Evolutionary conservation across 495 filamentous ascomycete genomes (phyloP), one percentile per base, ranked within the genome.

Genomic region (Apiosordaria backusii): DNA sequence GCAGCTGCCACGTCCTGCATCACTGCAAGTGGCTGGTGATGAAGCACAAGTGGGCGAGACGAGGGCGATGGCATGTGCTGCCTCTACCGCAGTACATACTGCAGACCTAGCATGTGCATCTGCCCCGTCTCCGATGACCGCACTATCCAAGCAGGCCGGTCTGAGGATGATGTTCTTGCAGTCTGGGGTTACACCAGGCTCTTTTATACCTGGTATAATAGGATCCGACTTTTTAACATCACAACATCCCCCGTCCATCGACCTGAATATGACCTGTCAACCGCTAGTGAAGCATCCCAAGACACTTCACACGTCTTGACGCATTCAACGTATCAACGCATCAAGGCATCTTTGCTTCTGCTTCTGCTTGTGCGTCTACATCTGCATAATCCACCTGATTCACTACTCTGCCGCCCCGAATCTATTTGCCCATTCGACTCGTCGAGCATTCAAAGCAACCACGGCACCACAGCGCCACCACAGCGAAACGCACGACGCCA

Each of bases 401-500:
- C 58, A 23, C 54, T 24, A 1, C 23, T 57, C 65, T 15, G 35
- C 58, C 52, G 54, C 59, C 65, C 54, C 65, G 65, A 64, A 65
- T 65, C 64, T 70, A 63, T 70, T 65, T 63, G 22, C 50, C 26
- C 55, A 18, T n/a, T 45, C 35, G n/a, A 55, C 52, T 18, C 21
- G 13, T 21, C 52, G 10, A 55, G 52, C 4, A 19, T 55, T 19
- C 52, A 55, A 55, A 19, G 22, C n/a, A 40, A 60, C 21, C 23
- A 50, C 40, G 21, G 63, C 16, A 53, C 55, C 35, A 55, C 67
- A 64, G 65, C n/a, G n/a, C n/a, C n/a, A n/a, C 60, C 60, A 27
- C 67, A 64, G 65, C 71, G 35, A 57, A 22, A 67, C 62, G 50
- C 58, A 62, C 45, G 62, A 67, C 71, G 67, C 68, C 67, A 69